phyloP scores from a whole-genome alignment of 2,329 filamentous ascomycete species.

The Niveomyces coronatus region DNA sequence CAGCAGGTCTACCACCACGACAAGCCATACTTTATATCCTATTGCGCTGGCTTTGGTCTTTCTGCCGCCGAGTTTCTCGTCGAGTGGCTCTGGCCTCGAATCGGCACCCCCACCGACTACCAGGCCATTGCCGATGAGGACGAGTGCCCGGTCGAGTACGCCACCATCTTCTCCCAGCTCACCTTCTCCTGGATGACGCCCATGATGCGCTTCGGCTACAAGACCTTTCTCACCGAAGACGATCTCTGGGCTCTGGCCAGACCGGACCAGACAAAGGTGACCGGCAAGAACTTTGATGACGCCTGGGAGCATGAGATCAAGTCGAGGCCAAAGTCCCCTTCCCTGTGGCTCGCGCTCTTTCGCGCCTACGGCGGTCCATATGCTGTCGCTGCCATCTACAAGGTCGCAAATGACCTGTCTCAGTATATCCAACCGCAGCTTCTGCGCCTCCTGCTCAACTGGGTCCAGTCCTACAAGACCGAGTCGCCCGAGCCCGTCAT shows the following conservation, averaged over 20 bases:
- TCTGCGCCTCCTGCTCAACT: constrained; percentile 71
- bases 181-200: constrained; percentile 99
- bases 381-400: constrained; percentile 71
- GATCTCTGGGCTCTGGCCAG: constrained; percentile 88
- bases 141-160: constrained; percentile 73
- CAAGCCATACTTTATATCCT: constrained; percentile 66
- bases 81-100: constrained; percentile 83
- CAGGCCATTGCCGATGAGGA: constrained; percentile 47
- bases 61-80: constrained; percentile 61
- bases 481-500: constrained; percentile 64
- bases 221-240: constrained; percentile 82
- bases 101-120: constrained; percentile 44
- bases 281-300: constrained; percentile 57
- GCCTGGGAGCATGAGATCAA: constrained; percentile 73
- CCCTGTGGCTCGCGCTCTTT: constrained; percentile 78
- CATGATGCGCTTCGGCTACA: constrained; percentile 92
- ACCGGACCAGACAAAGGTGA: constrained; percentile 66
- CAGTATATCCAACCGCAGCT: constrained; percentile 89
- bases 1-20: constrained; percentile 59
- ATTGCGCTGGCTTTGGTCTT: constrained; percentile 61
- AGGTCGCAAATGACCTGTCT: constrained; percentile 74
- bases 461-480: constrained; percentile 66
- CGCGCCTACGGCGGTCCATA: constrained; percentile 81
- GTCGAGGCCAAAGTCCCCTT: constrained; percentile 45
- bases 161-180: constrained; percentile 83